phyloP scores from a whole-genome alignment of 352 stramenopile species.

The Globisporangium canariense region DNA sequence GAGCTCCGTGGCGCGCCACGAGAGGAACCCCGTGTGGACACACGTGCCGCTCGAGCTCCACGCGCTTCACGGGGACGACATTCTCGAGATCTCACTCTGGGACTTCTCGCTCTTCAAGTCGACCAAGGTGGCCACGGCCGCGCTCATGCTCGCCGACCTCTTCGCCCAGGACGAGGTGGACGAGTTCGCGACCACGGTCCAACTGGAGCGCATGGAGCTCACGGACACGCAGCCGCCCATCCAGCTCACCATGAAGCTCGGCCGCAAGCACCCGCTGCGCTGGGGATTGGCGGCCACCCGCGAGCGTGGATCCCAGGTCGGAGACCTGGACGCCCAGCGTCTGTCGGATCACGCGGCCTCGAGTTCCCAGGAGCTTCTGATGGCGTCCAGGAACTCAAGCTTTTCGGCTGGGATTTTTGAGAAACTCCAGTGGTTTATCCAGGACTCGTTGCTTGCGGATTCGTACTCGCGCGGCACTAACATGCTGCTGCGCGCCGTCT shows the following conservation, averaged over 20 bases:
- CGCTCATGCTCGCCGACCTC: slow-evolving; percentile 40
- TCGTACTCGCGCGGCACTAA: slow-evolving; percentile 8
- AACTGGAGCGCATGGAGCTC: slow-evolving; percentile 45
- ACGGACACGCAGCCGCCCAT: slow-evolving; percentile 24
- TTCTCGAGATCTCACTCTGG: slow-evolving; percentile 64
- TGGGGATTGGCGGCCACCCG: neutral
- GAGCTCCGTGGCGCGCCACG: slow-evolving; percentile 36
- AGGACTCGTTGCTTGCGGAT: slow-evolving; percentile 18
- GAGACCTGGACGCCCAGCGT: neutral
- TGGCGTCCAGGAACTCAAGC: neutral
- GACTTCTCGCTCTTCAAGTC: slow-evolving; percentile 63
- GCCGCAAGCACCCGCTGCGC: slow-evolving; percentile 11
- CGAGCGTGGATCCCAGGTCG: slow-evolving; percentile 1
- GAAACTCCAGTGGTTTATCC: slow-evolving; percentile 28
- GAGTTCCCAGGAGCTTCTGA: neutral
- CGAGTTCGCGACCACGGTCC: slow-evolving; percentile 38
- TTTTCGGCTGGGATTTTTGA: neutral
- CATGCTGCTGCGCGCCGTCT: slow-evolving; percentile 36
- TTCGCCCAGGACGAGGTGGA: slow-evolving; percentile 25
- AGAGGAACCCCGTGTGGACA: slow-evolving; percentile 42
- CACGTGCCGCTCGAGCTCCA: slow-evolving; percentile 39
- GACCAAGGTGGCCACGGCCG: slow-evolving; percentile 48
- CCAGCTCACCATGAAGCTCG: slow-evolving; percentile 28
- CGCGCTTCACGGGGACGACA: slow-evolving; percentile 25
- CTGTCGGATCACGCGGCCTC: neutral